Conservation (phyloP, 2,329 filamentous ascomycete species). For the Botrytis deweyae region DNA sequence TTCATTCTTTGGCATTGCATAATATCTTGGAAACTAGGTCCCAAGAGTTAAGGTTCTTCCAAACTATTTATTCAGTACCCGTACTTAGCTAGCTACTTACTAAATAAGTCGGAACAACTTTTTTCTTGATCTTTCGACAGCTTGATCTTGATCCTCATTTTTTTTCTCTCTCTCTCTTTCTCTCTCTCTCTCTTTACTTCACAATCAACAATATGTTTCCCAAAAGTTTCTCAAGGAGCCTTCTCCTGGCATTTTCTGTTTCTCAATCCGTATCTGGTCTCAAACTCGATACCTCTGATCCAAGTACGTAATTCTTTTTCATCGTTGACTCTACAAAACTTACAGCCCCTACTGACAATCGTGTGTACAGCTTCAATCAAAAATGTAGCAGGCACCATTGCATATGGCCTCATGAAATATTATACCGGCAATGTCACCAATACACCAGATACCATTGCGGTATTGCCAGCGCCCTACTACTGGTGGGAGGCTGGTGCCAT, state of each 20-base stretch:
- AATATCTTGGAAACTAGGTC: neutral
- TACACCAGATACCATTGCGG: constrained; percentile 54
- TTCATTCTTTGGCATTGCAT: neutral
- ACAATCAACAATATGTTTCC: constrained; percentile 13
- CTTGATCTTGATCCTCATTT: neutral
- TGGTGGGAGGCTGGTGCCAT: constrained; percentile 58
- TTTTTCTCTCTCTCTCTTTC: too few relatives aligned
- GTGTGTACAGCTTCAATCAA: constrained; percentile 56
- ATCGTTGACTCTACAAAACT: neutral
- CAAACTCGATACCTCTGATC: constrained; percentile 14
- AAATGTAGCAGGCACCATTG: constrained; percentile 59
- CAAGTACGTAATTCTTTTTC: neutral
- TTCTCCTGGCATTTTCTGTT: constrained; percentile 1
- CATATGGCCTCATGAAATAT: constrained; percentile 60
- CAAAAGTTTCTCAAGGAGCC: neutral
- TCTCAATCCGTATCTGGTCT: constrained; percentile 8
- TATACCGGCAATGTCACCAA: constrained; percentile 63
- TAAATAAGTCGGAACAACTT: neutral
- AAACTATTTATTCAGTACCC: neutral
- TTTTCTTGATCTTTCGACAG: too few relatives aligned
- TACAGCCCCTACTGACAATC: neutral
- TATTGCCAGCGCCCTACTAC: constrained; percentile 65
- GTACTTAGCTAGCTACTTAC: neutral
- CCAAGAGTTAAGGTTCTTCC: neutral
- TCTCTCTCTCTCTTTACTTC: neutral